A percentile compares a stretch with the other conserved stretches of the same genome.
phyloP scores from a whole-genome alignment of 1,139 yeast species.

The Yamadazyma dendronema region DNA sequence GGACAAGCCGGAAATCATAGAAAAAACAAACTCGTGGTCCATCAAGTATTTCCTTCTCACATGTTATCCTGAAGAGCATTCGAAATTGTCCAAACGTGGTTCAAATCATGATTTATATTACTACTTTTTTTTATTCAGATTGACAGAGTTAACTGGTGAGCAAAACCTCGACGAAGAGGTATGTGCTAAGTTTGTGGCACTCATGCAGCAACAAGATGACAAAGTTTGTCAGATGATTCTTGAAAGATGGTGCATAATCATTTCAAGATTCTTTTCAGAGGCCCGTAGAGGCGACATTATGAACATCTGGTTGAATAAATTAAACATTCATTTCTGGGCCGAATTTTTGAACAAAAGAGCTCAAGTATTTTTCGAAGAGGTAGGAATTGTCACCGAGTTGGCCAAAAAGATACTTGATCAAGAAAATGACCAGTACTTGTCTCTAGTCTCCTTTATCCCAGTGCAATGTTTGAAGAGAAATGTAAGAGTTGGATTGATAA shows the following conservation, averaged over 20 bases:
- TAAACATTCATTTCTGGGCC: constrained; percentile 1
- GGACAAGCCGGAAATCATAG: constrained; percentile 1
- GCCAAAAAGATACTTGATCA: constrained; percentile 18
- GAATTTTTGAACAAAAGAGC: constrained; percentile 18
- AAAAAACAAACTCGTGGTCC: constrained; percentile 8
- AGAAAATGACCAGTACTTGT: constrained; percentile 2
- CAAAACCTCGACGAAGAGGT: not conserved
- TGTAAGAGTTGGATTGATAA: constrained; percentile 37
- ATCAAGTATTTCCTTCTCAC: constrained; percentile 10
- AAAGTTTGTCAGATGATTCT: constrained; percentile 28
- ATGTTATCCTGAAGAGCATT: constrained; percentile 6
- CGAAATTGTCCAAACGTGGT: not conserved
- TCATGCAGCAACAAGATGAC: constrained; percentile 12
- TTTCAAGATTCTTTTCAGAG: constrained; percentile 34
- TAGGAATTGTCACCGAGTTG: constrained; percentile 24
- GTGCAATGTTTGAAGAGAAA: constrained; percentile 47
- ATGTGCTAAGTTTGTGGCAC: constrained; percentile 24
- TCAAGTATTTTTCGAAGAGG: constrained; percentile 46
- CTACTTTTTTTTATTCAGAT: constrained; percentile 7
- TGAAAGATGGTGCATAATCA: constrained; percentile 56
- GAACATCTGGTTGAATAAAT: not conserved
- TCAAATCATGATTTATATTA: constrained; percentile 1
- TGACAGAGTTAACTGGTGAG: constrained; percentile 6
- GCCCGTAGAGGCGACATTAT: constrained; percentile 11
- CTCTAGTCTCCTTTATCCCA: constrained; percentile 37